Evolutionary conservation across 2,329 filamentous ascomycete genomes (phyloP), one percentile per base, ranked within the genome.

Genomic region (Alternaria metachromatica): DNA sequence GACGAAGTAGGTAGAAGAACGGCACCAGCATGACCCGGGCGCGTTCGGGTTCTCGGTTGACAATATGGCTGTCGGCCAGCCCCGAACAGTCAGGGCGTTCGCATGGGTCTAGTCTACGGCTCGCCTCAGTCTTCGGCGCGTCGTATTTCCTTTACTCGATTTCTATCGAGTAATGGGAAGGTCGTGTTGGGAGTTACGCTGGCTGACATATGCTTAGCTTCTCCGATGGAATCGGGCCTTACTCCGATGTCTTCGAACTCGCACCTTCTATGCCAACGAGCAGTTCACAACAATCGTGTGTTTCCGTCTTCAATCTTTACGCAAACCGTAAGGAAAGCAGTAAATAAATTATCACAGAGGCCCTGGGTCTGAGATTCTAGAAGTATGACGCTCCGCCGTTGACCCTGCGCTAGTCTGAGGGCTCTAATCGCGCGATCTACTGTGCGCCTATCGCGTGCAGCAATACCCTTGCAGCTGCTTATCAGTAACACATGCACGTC

Each of bases 111-210:
- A 67, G 64, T 53, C 54, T 64, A 62, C 62, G 55, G 60, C 62
- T 66, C 55, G 57, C 62, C 55, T 56, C 59, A 62, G 62, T 51
- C 46, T 55, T 64, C 62, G 63, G 49, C 56, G 61, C 53, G 56
- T 71, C 72, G 64, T 45, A 46, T 72, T 75, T 74, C 66, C 65
- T 63, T 78, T 72, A 77, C 74, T 78, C 75, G 75, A 79, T 77
- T 50, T 54, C 55, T 60, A 76, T 78, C 73, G 76, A 78, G 76
- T 78, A 78, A 78, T 74, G 23, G 26, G 55, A 20, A 55, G 65
- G 58, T 58, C 64, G 66, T 69, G 67, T 71, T 71, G 64, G 69
- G 66, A 72, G 30, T 64, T 70, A 71, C 67, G 71, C 67, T 65
- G 64, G 67, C 71, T 76, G 70, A 71, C 70, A 63, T 63, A 63